These are phyloP conservation scores for Debaryomyces fabryi DNA, from an alignment of 1,139 yeast genomes.

Conservation along the genomic window DNA sequence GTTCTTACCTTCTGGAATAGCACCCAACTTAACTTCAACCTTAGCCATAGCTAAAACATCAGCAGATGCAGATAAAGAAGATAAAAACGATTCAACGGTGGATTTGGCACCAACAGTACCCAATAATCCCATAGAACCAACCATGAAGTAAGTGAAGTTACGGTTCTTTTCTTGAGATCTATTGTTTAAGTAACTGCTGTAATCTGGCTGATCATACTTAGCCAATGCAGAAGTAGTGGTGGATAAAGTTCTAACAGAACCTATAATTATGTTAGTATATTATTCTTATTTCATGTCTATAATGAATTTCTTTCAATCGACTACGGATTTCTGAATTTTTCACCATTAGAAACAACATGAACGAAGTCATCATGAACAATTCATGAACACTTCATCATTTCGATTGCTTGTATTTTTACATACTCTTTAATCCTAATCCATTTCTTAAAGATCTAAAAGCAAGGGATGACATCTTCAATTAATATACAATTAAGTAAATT, in stretches of 20 bases:
- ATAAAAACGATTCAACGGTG: slow-evolving; percentile 92
- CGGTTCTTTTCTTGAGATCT: slow-evolving; percentile 72
- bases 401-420: slow-evolving; percentile 17
- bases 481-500: slow-evolving; percentile 5
- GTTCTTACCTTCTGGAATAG: slow-evolving; percentile 97
- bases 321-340: not conserved
- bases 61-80: slow-evolving; percentile 96
- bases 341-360: not conserved
- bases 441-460: slow-evolving; percentile 59
- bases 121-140: slow-evolving; percentile 92
- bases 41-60: slow-evolving; percentile 99
- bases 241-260: slow-evolving; percentile 42
- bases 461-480: slow-evolving; percentile 39
- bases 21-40: slow-evolving; percentile 93
- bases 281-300: not conserved
- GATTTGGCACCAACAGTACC: slow-evolving; percentile 98
- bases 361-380: too few species aligned
- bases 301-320: not conserved
- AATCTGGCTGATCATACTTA: slow-evolving; percentile 93
- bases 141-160: slow-evolving; percentile 94
- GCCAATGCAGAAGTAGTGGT: slow-evolving; percentile 57
- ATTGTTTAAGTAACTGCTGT: slow-evolving; percentile 77
- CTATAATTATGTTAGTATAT: slow-evolving; percentile 21
- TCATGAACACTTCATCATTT: not conserved
- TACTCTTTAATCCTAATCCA: slow-evolving; percentile 49